These are phyloP conservation scores for Pleurostoma richardsiae DNA, from an alignment of 2,329 filamentous ascomycete species.

Conservation along the genomic window DNA sequence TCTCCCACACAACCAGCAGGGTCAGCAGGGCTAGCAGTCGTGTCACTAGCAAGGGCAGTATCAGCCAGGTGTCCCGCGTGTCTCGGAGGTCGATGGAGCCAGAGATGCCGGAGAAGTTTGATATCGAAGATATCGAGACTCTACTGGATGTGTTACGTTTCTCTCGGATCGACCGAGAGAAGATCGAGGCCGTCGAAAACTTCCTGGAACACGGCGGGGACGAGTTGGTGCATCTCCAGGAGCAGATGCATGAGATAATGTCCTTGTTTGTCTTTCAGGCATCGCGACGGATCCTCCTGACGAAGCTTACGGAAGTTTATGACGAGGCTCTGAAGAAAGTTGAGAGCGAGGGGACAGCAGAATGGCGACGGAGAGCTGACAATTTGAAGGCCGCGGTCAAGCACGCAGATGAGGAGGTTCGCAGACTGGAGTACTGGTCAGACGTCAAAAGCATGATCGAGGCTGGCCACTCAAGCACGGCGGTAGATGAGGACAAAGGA, in stretches of 20 bases:
- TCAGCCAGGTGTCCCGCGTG: conserved; percentile 20
- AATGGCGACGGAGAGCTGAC: conserved; percentile 43
- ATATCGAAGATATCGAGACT: conserved; percentile 59
- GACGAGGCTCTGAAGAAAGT: conserved; percentile 47
- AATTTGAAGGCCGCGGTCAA: conserved; percentile 70
- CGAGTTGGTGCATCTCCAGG: conserved; percentile 70
- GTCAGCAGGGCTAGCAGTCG: conserved; percentile 17
- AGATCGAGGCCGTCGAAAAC: conserved; percentile 74
- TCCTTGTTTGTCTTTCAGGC: conserved; percentile 82
- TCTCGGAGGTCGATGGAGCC: conserved; percentile 33
- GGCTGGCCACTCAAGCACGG: conserved; percentile 39
- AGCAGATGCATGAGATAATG: conserved; percentile 83
- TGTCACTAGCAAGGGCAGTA: conserved; percentile 29
- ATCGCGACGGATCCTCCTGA: conserved; percentile 72
- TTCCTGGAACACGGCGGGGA: conserved; percentile 75
- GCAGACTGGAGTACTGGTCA: conserved; percentile 81
- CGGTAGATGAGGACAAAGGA: conserved; percentile 34
- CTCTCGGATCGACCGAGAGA: conserved; percentile 81
- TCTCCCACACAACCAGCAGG: conserved; percentile 33
- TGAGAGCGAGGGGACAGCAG: conserved; percentile 30
- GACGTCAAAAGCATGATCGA: conserved; percentile 69
- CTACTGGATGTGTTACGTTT: conserved; percentile 64
- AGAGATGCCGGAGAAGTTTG: conserved; percentile 48
- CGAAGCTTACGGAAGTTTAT: conserved; percentile 61
- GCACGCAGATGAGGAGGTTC: conserved; percentile 76